A percentile compares a stretch with the other conserved stretches of the same genome.
phyloP scores from a whole-genome alignment of 768 basidiomycete genomes.

The Omphalotus guepiniiformis region DNA sequence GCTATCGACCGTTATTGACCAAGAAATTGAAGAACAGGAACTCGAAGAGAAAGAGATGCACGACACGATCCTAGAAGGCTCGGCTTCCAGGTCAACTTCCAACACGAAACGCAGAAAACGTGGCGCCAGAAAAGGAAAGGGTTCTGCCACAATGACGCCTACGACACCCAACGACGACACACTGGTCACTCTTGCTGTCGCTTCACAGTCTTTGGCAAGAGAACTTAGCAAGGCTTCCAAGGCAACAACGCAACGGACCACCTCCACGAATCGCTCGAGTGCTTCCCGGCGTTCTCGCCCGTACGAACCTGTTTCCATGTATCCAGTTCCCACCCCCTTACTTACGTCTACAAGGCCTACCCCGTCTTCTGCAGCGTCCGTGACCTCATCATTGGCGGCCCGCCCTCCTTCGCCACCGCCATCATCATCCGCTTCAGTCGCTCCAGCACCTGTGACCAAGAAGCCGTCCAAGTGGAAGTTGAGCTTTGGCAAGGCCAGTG shows the following conservation, averaged over 20 bases:
- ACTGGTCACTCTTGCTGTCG: constrained; percentile 67
- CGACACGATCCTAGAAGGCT: constrained; percentile 30
- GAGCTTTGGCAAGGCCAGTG: constrained; percentile 59
- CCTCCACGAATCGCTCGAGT: constrained; percentile 26
- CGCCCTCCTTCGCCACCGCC: constrained; percentile 18
- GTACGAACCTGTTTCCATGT: constrained; percentile 45
- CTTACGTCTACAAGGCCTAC: constrained; percentile 17
- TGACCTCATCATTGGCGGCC: too few relatives aligned
- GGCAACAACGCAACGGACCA: constrained; percentile 33
- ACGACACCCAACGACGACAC: constrained; percentile 46
- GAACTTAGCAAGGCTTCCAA: constrained; percentile 72
- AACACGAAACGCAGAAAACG: constrained; percentile 80
- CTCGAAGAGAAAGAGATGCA: constrained; percentile 37
- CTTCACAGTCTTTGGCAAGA: constrained; percentile 78
- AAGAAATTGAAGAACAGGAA: constrained; percentile 45
- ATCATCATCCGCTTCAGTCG: constrained; percentile 32
- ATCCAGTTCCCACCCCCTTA: constrained; percentile 31
- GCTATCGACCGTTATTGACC: constrained; percentile 51
- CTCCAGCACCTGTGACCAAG: constrained; percentile 41
- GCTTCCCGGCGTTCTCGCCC: constrained; percentile 23
- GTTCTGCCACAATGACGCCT: constrained; percentile 34
- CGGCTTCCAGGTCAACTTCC: constrained; percentile 59
- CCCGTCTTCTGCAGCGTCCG: constrained; percentile 21
- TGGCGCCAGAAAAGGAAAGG: constrained; percentile 81
- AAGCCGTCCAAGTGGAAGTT: constrained; percentile 88